These are phyloP conservation scores for Phytophthora aleatoria DNA, from an alignment of 352 stramenopile species.

Conservation along the genomic window DNA sequence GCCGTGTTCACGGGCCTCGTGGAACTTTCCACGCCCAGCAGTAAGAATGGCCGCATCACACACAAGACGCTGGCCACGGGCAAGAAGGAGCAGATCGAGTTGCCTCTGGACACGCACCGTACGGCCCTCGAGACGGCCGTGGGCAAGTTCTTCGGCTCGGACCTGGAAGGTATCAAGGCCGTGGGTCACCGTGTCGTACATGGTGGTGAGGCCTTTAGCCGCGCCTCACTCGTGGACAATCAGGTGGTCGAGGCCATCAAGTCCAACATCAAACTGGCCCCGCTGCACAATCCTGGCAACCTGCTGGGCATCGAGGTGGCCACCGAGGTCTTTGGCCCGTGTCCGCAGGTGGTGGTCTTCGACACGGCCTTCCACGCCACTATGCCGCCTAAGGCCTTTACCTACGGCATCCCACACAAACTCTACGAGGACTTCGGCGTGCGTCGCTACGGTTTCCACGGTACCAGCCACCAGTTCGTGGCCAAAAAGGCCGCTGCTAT, in stretches of 20 bases:
- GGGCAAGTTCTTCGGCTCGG: slow-evolving; percentile 59
- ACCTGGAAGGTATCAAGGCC: slow-evolving; percentile 61
- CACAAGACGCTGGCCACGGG: slow-evolving; percentile 61
- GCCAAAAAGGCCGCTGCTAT: slow-evolving; percentile 65
- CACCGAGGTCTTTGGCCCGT: slow-evolving; percentile 69
- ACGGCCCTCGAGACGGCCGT: slow-evolving; percentile 65
- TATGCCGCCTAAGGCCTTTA: slow-evolving; percentile 81
- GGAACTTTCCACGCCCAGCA: slow-evolving; percentile 69
- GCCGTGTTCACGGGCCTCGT: slow-evolving; percentile 78
- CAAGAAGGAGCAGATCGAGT: slow-evolving; percentile 57
- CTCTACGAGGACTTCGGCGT: slow-evolving; percentile 85
- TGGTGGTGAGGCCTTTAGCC: slow-evolving; percentile 76
- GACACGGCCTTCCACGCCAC: slow-evolving; percentile 91
- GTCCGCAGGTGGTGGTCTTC: slow-evolving; percentile 88
- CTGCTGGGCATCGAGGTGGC: slow-evolving; percentile 86
- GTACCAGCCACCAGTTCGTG: slow-evolving; percentile 89
- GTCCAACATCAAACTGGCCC: slow-evolving; percentile 68
- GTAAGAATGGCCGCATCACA: slow-evolving; percentile 64
- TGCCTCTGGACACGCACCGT: slow-evolving; percentile 60
- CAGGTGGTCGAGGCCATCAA: slow-evolving; percentile 61
- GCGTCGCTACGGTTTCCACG: slow-evolving; percentile 91
- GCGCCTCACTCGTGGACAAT: slow-evolving; percentile 59
- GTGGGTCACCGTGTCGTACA: slow-evolving; percentile 91
- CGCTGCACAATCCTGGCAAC: slow-evolving; percentile 90
- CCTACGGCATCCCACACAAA: slow-evolving; percentile 81